These are phyloP conservation scores for Tuber melanosporum DNA, from an alignment of 495 filamentous ascomycete genomes.

Conservation along the genomic window DNA sequence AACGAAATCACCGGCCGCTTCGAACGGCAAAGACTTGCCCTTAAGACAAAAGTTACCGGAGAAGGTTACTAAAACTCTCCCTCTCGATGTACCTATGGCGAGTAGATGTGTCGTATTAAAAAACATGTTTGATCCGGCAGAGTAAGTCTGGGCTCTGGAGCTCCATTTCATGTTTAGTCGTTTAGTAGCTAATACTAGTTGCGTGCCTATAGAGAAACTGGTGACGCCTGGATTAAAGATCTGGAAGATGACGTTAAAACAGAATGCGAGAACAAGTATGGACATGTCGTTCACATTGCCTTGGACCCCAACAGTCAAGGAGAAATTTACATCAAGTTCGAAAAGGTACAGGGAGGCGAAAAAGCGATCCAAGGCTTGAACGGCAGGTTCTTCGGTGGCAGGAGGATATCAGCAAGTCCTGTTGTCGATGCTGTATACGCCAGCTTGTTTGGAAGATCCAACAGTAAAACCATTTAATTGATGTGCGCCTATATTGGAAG, in stretches of 20 bases:
- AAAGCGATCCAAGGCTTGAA: constrained; percentile 97
- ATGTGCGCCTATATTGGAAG: background rate
- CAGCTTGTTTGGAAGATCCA: constrained; percentile 86
- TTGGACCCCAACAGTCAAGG: constrained; percentile 88
- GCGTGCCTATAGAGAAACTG: constrained; percentile 64
- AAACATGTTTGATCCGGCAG: constrained; percentile 87
- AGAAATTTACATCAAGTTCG: constrained; percentile 98
- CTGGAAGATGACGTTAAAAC: constrained; percentile 86
- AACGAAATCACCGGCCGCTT: constrained; percentile 17
- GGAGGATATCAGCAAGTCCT: constrained; percentile 82
- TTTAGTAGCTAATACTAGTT: constrained; percentile 41
- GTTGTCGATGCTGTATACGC: constrained; percentile 98
- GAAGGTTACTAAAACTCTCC: constrained; percentile 75
- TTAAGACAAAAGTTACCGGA: constrained; percentile 53
- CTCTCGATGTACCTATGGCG: constrained; percentile 82
- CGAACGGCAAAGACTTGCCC: constrained; percentile 52
- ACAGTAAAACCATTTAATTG: constrained; percentile 42
- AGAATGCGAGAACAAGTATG: constrained; percentile 95
- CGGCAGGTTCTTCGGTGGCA: constrained; percentile 87
- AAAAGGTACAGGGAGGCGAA: constrained; percentile 85
- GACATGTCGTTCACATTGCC: constrained; percentile 94
- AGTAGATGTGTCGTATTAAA: constrained; percentile 89
- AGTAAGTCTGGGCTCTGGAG: constrained; percentile 58
- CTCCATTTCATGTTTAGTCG: background rate
- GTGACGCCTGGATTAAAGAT: constrained; percentile 84